Percentiles rank a stretch among this genome's conserved stretches.
Conservation (phyloP, 225 moss, liverwort and hornwort species). For the Anthoceros angustus region DNA sequence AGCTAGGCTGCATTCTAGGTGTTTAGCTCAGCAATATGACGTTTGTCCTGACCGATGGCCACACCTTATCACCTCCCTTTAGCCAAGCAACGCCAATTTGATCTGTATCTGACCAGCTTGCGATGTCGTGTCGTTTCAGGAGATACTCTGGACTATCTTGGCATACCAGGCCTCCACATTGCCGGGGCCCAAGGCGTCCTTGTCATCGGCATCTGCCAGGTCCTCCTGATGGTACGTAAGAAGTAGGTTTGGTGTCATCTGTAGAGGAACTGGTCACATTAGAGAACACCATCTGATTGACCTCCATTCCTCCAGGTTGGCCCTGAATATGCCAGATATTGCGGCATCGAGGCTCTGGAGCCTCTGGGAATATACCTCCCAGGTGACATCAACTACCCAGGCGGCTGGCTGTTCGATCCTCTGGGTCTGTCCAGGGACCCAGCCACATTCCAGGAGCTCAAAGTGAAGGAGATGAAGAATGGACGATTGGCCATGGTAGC, state of each 20-base stretch:
- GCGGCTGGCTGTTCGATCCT: conserved; percentile 70
- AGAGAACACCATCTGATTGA: neutral
- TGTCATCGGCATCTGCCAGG: conserved; percentile 88
- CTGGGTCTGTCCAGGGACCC: conserved; percentile 61
- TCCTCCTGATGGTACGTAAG: conserved; percentile 63
- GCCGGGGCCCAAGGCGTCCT: conserved; percentile 86
- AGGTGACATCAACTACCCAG: conserved; percentile 80
- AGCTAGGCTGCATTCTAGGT: neutral
- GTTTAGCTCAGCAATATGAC: neutral
- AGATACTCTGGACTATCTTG: conserved; percentile 90
- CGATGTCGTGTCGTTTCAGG: conserved; percentile 19
- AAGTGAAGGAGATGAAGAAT: conserved; percentile 96
- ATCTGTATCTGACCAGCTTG: too few relatives aligned
- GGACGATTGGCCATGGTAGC: conserved; percentile 96
- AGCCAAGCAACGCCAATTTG: neutral
- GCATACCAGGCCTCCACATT: conserved; percentile 81
- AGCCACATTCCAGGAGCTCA: conserved; percentile 53
- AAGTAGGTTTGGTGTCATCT: neutral
- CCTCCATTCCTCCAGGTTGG: conserved; percentile 32
- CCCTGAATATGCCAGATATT: conserved; percentile 86
- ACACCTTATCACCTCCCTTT: neutral
- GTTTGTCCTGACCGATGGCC: neutral
- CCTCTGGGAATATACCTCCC: conserved; percentile 84
- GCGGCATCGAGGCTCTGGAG: conserved; percentile 82
- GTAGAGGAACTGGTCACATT: neutral